phyloP scores from a whole-genome alignment of 2,329 filamentous ascomycete genomes.

The Penicillium concentricum region DNA sequence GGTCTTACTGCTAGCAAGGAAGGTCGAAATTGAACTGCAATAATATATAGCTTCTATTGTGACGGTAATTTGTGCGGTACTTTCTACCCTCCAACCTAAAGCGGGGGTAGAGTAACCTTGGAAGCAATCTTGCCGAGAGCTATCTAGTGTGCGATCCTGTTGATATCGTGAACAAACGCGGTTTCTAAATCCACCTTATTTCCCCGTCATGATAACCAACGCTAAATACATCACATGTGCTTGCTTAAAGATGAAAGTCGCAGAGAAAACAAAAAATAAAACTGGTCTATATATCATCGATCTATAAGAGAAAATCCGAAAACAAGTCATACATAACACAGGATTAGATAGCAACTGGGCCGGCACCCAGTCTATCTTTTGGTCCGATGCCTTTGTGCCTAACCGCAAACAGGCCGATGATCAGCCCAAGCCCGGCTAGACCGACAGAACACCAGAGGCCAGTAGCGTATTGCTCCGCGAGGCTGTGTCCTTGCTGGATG shows the following conservation, averaged over 20 bases:
- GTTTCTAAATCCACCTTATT: background rate
- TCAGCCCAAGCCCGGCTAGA: constrained; percentile 39
- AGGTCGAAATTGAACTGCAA: background rate
- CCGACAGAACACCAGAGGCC: constrained; percentile 46
- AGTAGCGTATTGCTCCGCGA: constrained; percentile 39
- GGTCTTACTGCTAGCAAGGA: background rate
- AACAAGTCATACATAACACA: background rate
- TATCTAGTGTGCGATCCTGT: background rate
- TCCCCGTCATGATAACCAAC: background rate
- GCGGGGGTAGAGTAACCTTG: background rate
- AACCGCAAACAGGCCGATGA: constrained; percentile 18
- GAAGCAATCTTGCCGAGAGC: background rate
- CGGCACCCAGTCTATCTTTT: constrained; percentile 18
- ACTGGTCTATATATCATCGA: background rate
- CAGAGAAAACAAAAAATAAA: background rate
- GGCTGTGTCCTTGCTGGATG: constrained; percentile 34
- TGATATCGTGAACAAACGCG: background rate
- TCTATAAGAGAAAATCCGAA: background rate
- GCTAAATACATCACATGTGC: background rate
- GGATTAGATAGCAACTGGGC: constrained; percentile 16
- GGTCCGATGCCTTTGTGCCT: constrained; percentile 21
- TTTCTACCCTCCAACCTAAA: background rate
- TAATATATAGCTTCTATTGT: background rate
- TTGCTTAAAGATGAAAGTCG: background rate
- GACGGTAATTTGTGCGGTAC: no score